Base-by-base conservation (phyloP, 164 flowering plant genomes). In the Tetrastigma voinierianum region DNA sequence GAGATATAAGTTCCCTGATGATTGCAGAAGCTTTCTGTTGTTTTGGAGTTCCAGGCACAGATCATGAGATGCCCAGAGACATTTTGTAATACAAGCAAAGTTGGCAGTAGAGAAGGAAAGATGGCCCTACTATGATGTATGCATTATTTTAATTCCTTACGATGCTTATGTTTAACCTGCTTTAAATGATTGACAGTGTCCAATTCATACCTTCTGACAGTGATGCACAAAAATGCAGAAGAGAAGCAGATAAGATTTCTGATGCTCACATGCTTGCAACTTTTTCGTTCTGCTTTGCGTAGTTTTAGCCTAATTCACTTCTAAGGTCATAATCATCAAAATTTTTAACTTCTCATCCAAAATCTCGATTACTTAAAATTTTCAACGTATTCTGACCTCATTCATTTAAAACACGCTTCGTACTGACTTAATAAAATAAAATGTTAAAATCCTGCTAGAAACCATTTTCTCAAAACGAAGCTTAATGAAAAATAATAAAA, bases 31-130 rank as follows among this genome's bases (percentile, higher is more conserved):
- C 88, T 91, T 76, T 88, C 90, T 71, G 97, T 91, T 85, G 83
- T 84, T 64, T 85, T 78, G 85, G 98, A 94, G 78, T 91, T 91
- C 47, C 85, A 84, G 58, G 87, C 90, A 79, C 96, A 90, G 74
- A 74, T 91, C 59, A 85, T 94, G 92, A n/a, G 76, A 76, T 73
- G 78, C 87, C 17, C 67, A 78, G n/a, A 72, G 84, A 78, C 70
- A 79, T 76, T 64, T 65, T 91, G 71, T 83, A 61, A 76, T 78
- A 49, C 89, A 88, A 63, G 96, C 93, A 67, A 89, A 87, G 72
- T 76, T 91, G 65, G 87, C 90, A 12, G 84, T 94, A 21, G 44
- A n/a, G n/a, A 90, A 65, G 92, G 97, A 57, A 91, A 86, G 80
- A 87, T 89, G 73, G n/a, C 96, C 23, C 57, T 91, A 65, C 87